Evolutionary conservation across 1,139 yeast species (phyloP), one percentile per base, ranked within the genome.

Genomic region (Sugiyamaella paludigena): DNA sequence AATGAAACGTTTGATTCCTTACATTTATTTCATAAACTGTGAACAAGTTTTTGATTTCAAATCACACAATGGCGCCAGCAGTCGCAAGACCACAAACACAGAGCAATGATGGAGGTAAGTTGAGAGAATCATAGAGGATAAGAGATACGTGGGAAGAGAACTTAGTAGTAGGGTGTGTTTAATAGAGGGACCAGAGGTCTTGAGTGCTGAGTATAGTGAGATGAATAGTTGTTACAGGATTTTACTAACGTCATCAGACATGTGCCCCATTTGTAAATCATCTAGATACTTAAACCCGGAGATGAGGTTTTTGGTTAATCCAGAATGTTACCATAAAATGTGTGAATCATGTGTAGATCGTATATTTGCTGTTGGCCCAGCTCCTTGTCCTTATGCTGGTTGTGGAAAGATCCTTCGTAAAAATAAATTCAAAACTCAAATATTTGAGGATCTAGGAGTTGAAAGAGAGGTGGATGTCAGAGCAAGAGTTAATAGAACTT

Each of bases 261-360:
- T 91, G 83, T 92, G 99, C 75, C 98, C 98, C 36, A 89, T 94
- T 63, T 92, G 99, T 75, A 88, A 92, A 70, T 89, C 98, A 40
- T 96, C 94, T 66, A 75, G 92, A 67, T 92, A 92, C 67, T 75
- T 92, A 54, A 88, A 96, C 40, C 98, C 98, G 34, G 91, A 91
- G 61, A 87, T 92, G 86, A 82, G 78, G 60, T 91, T 92, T 64
- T 78, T 92, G 50, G 91, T 92, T 53, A 92, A 92, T 62, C 96
- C 98, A 0, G 98, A 92, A 66, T 92, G 99, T 69, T 92, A 94
- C 65, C 99, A 92, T 65, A 91, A 88, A 74, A 92, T 92, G 67
- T 92, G 98, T 71, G 96, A 88, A 64, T 84, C 95, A 2, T 92
- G 98, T 69, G 98, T 89, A 40, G 98, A 91, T 67, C 76, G 98